Percentiles rank a stretch among this genome's conserved stretches.
These are phyloP conservation scores for Penicillium sp. DNA, from an alignment of 2,329 filamentous ascomycete genomes.

Conservation along the genomic window DNA sequence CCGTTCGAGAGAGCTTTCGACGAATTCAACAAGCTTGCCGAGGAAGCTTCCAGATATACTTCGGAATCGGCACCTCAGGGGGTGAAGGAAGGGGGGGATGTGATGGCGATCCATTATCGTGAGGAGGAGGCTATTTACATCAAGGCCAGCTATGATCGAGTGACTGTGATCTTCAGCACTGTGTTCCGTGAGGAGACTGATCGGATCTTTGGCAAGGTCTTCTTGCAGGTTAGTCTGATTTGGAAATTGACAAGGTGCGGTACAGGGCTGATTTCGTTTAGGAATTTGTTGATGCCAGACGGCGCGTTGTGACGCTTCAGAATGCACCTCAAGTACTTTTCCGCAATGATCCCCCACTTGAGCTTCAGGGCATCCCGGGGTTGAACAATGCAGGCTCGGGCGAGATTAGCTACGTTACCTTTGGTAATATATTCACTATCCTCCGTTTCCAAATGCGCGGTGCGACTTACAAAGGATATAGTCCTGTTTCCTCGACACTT, in stretches of 20 bases:
- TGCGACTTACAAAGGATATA: conserved; percentile 37
- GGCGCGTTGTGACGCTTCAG: conserved; percentile 77
- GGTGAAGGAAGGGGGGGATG: conserved; percentile 79
- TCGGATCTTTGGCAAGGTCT: conserved; percentile 94
- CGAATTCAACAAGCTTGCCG: conserved; percentile 80
- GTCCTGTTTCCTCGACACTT: conserved; percentile 95
- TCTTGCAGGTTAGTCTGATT: conserved; percentile 63
- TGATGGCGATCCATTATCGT: conserved; percentile 96
- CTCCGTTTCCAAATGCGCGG: background rate
- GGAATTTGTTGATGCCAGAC: conserved; percentile 94
- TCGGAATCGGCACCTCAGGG: conserved; percentile 92
- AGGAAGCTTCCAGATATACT: conserved; percentile 88
- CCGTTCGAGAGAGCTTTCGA: conserved; percentile 97
- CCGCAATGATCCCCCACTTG: conserved; percentile 87
- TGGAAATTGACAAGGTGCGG: no score
- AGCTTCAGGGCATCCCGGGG: conserved; percentile 83
- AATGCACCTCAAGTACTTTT: conserved; percentile 98
- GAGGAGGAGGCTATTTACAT: conserved; percentile 99
- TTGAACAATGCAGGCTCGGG: conserved; percentile 71
- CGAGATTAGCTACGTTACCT: conserved; percentile 96
- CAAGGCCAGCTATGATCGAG: conserved; percentile 94
- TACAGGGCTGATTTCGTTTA: conserved; percentile 30
- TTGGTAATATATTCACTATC: conserved; percentile 60
- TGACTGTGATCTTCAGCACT: conserved; percentile 98
- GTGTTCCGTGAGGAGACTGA: conserved; percentile 98